These are phyloP conservation scores for Penstemon newberryi DNA, from an alignment of 257 asterid genomes.

Conservation along the genomic window DNA sequence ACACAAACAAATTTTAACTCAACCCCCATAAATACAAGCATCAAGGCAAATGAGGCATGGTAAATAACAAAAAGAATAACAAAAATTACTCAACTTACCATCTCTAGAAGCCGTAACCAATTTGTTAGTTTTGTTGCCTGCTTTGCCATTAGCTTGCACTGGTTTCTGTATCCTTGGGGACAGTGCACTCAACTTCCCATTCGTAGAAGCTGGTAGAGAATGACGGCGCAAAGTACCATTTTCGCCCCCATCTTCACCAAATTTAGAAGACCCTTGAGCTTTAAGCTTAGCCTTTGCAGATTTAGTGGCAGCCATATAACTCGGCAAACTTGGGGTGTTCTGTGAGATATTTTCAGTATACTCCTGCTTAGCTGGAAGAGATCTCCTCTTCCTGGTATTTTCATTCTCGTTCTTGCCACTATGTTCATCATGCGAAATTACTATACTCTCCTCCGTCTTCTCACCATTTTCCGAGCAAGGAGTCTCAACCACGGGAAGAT, in stretches of 20 bases:
- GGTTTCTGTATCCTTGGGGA: constrained; percentile 81
- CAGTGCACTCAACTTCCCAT: constrained; percentile 56
- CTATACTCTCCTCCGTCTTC: constrained; percentile 32
- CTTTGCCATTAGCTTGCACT: constrained; percentile 69
- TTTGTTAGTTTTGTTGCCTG: constrained; percentile 52
- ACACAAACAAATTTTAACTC: no score
- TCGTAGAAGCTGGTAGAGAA: constrained; percentile 69
- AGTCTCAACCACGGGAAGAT: constrained; percentile 43
- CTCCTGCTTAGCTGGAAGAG: constrained; percentile 80
- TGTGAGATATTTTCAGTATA: constrained; percentile 64
- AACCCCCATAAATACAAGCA: no score
- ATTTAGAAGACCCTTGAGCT: constrained; percentile 62
- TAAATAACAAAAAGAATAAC: no score
- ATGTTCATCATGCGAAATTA: constrained; percentile 40
- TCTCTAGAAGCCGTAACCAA: constrained; percentile 58
- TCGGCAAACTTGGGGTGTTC: constrained; percentile 71
- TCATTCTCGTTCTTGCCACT: constrained; percentile 47
- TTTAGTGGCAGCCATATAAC: constrained; percentile 91
- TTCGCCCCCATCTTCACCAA: constrained; percentile 59
- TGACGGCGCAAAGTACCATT: constrained; percentile 61
- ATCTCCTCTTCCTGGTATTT: constrained; percentile 65
- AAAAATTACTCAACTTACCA: constrained; percentile 43
- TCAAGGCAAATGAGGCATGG: no score
- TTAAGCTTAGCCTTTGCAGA: constrained; percentile 96
- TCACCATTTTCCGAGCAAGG: constrained; percentile 47